Conservation (phyloP, 2,329 filamentous ascomycete genomes). For the Colletotrichum higginsianum region DNA sequence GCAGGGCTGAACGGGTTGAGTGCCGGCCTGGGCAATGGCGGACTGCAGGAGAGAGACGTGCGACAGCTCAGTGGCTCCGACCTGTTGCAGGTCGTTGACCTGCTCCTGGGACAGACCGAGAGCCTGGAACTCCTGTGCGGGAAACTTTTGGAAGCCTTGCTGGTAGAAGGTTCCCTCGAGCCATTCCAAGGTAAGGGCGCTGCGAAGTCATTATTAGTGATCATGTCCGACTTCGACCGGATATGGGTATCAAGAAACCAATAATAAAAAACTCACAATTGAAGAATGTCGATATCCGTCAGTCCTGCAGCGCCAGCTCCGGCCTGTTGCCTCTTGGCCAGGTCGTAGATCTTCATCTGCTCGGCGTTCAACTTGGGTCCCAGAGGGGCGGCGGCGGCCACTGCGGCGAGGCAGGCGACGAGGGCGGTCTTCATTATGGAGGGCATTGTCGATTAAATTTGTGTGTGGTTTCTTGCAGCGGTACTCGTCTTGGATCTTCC, state of each 20-base stretch:
- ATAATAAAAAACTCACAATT: conserved; percentile 65
- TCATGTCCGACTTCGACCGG: not conserved
- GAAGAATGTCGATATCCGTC: conserved; percentile 69
- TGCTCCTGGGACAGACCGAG: conserved; percentile 70
- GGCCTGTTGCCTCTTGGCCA: conserved; percentile 66
- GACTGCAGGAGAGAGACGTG: conserved; percentile 74
- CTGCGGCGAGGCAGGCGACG: conserved; percentile 61
- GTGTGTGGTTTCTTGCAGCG: conserved; percentile 45
- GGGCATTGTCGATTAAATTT: conserved; percentile 57
- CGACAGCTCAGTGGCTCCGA: conserved; percentile 46
- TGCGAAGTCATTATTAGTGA: conserved; percentile 48
- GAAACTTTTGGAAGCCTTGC: conserved; percentile 78
- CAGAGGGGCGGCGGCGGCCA: conserved; percentile 64
- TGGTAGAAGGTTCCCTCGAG: conserved; percentile 82
- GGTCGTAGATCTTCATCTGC: conserved; percentile 63
- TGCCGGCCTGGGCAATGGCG: conserved; percentile 73
- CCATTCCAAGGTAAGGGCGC: conserved; percentile 81
- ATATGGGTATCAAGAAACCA: fast-evolving
- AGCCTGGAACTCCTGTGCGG: conserved; percentile 74
- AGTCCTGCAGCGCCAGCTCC: conserved; percentile 63
- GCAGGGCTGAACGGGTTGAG: conserved; percentile 78
- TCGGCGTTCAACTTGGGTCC: conserved; percentile 58
- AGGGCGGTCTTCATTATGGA: conserved; percentile 61
- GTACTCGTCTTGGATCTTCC: conserved; percentile 42
- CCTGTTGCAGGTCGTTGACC: conserved; percentile 60